Percentiles rank a stretch among this genome's conserved stretches.
Conservation (phyloP, 257 asterid species). For the Nicotiana undulata region DNA sequence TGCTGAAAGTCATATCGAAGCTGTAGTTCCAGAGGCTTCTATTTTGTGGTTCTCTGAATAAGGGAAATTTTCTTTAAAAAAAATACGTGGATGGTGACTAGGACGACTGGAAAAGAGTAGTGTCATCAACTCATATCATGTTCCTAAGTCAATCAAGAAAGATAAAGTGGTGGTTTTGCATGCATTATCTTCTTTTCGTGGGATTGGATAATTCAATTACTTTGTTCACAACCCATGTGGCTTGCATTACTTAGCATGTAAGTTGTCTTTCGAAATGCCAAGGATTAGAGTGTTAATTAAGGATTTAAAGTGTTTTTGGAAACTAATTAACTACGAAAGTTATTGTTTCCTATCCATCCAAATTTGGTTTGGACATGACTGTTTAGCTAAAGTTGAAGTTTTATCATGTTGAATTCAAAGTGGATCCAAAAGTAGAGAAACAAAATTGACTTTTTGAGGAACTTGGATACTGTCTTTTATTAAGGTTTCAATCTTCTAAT, state of each 20-base stretch:
- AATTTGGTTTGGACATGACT: not conserved
- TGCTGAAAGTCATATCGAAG: not conserved
- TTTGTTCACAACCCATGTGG: constrained; percentile 28
- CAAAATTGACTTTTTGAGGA: too few species aligned
- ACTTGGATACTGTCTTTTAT: too few species aligned
- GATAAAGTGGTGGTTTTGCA: not conserved
- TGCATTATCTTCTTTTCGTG: not conserved
- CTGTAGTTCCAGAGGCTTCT: not conserved
- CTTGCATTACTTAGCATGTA: constrained; percentile 43
- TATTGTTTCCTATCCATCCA: too few species aligned
- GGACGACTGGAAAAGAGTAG: constrained; percentile 17
- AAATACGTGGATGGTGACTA: constrained; percentile 15
- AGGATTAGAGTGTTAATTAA: too few species aligned
- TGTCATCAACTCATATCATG: constrained; percentile 10
- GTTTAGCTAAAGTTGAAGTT: too few species aligned
- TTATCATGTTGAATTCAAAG: too few species aligned
- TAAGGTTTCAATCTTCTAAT: too few species aligned
- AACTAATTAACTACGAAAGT: not conserved
- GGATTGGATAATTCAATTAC: not conserved
- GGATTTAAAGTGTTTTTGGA: not conserved
- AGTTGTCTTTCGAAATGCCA: constrained; percentile 12
- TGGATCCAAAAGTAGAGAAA: too few species aligned
- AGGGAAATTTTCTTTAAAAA: not conserved
- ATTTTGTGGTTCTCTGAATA: not conserved
- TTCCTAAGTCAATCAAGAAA: constrained; percentile 13